Conservation (phyloP, 805 yeast genomes). For the Candida pseudoglaebosa region DNA sequence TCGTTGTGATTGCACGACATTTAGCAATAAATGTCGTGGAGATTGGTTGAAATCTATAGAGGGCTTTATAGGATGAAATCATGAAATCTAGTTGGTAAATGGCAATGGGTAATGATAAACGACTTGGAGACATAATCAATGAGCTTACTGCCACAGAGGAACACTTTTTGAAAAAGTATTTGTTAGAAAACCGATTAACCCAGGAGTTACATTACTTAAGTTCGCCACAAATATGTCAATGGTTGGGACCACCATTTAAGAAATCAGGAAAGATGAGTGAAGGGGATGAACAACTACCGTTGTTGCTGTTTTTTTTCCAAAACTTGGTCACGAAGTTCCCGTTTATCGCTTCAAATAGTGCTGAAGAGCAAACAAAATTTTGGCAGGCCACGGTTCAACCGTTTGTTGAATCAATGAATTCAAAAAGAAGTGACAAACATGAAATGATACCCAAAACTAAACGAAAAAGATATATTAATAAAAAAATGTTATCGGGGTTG, state of each 20-base stretch:
- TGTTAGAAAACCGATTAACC: conserved; percentile 58
- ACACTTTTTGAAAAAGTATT: conserved; percentile 82
- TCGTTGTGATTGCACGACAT: background rate
- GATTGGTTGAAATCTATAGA: too few species aligned
- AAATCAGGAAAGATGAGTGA: conserved; percentile 20
- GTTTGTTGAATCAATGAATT: conserved; percentile 74
- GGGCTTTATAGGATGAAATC: too few species aligned
- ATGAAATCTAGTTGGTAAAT: background rate
- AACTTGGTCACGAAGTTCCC: conserved; percentile 71
- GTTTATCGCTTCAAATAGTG: conserved; percentile 49
- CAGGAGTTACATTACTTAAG: conserved; percentile 59
- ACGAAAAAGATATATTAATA: conserved; percentile 60
- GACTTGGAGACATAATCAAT: background rate
- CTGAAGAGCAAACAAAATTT: conserved; percentile 49
- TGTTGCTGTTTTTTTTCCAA: conserved; percentile 61
- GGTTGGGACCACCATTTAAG: conserved; percentile 77
- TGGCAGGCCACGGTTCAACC: conserved; percentile 81
- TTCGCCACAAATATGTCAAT: conserved; percentile 58
- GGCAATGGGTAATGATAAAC: background rate
- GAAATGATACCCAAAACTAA: conserved; percentile 34
- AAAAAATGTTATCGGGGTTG: conserved; percentile 58
- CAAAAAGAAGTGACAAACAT: conserved; percentile 60
- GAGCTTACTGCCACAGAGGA: conserved; percentile 62
- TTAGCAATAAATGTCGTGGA: background rate
- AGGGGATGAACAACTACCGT: conserved; percentile 50